Conservation (phyloP, 2,329 filamentous ascomycete genomes). For the Cordyceps javanica region DNA sequence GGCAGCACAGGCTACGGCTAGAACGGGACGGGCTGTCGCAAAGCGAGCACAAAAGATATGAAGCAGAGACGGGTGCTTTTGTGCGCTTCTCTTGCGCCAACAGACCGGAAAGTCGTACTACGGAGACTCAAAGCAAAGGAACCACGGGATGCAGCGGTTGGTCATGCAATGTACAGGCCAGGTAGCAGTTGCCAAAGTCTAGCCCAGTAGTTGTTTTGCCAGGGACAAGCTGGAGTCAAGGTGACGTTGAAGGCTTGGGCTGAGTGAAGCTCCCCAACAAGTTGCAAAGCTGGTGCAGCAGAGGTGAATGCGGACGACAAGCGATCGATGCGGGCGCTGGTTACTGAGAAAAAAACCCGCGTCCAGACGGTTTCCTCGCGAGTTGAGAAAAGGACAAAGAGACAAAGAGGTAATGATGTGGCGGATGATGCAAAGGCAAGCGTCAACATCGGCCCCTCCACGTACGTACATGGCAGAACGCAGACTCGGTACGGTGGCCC, state of each 20-base stretch:
- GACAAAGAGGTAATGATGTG: neutral
- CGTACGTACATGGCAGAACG: neutral
- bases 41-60: neutral
- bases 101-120: neutral
- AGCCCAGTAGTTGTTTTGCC: neutral
- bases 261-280: neutral
- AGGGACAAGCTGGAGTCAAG: neutral
- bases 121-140: constrained; percentile 2
- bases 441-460: constrained; percentile 9
- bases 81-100: neutral
- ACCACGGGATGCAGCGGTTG: neutral
- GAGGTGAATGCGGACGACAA: neutral
- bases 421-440: constrained; percentile 8
- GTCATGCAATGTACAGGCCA: neutral
- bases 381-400: neutral
- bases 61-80: constrained; percentile 1
- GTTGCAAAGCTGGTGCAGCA: neutral
- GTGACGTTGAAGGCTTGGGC: constrained; percentile 1
- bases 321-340: neutral
- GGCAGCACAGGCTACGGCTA: neutral
- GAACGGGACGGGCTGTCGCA: neutral
- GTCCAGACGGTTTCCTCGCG: neutral
- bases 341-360: neutral
- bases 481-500: constrained; percentile 12
- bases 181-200: neutral